Evolutionary conservation across 2,329 filamentous ascomycete genomes (phyloP), one percentile per base, ranked within the genome.

Genomic region (Aspergillus hiratsukae): DNA sequence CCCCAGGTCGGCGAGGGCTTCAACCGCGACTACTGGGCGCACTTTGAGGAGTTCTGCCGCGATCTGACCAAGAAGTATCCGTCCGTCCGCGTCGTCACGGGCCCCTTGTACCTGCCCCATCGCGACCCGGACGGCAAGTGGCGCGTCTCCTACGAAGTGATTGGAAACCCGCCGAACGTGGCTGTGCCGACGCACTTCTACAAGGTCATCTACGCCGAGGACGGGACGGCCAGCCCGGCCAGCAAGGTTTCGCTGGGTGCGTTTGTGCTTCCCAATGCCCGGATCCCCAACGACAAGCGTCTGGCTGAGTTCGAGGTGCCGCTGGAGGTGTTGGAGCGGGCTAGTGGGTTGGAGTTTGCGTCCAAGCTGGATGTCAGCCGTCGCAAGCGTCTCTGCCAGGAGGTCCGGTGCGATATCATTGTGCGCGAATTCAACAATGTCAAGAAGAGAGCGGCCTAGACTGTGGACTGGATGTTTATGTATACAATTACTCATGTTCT

Each of bases 171-270:
- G 62, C 93, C 94, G 7, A 95, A 91, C 68, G 89, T 99, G 54
- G 92, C 94, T 27, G 94, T 99, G 53, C 94, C 94, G 3, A 99
- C 94, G 23, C 94, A 99, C 75, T 99, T 99, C 78, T 99, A 96
- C 83, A 99, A 99, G 80, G 91, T 99, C 69, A 94, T 99, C 66
- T 96, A 94, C 69, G 94, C 90, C 27, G 94, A 99, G 77, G 91
- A 96, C 68, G 89, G 88, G 3, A 77, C 75, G 1, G 75, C 70
- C 9, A 69, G 66, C 23, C 81, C 81, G 27, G 75, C 72, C 9
- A 89, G 90, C 19, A 87, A 87, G 61, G 94, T 99, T 35, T 91
- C 91, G 31, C 78, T 99, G 37, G 94, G 90, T 48, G 94, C 94
- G 7, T 99, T 99, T 69, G 93, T 99, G 53, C 81, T 99, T 66